Percentiles rank a stretch among this genome's conserved stretches.
Conservation (phyloP, 768 basidiomycete species). For the Rhodosporidiobolus sp. region DNA sequence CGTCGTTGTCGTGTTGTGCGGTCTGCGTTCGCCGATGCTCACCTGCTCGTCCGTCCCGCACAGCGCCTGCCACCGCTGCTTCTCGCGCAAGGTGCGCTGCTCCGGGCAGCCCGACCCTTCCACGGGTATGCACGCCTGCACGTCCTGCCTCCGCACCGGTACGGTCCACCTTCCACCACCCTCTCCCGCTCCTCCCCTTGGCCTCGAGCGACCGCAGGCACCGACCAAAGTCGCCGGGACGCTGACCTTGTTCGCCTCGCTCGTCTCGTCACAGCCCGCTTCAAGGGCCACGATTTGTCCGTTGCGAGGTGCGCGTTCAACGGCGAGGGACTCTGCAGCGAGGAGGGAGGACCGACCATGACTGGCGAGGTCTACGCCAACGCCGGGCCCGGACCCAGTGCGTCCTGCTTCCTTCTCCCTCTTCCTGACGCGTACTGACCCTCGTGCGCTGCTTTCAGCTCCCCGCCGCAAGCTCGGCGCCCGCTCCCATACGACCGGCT, state of each 20-base stretch:
- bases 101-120: conserved; percentile 18
- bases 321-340: conserved; percentile 27
- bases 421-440: background rate
- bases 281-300: conserved; percentile 21
- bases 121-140: conserved; percentile 15
- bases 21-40: background rate
- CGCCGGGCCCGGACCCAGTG: conserved; percentile 18
- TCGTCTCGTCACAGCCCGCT: conserved; percentile 12
- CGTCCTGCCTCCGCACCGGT: conserved; percentile 26
- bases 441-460: conserved; percentile 13
- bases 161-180: background rate
- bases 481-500: conserved; percentile 7
- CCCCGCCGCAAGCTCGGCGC: conserved; percentile 16
- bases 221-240: background rate
- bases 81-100: conserved; percentile 28
- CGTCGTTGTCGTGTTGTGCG: background rate
- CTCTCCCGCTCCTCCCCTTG: background rate
- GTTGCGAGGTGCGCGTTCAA: conserved; percentile 25
- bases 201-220: background rate
- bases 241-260: no score
- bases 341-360: conserved; percentile 26
- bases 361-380: conserved; percentile 18
- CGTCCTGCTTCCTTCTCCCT: background rate
- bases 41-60: no score
- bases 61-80: conserved; percentile 37